Evolutionary conservation across 2,329 filamentous ascomycete genomes (phyloP).

Genomic region (Hymenoscyphus salicellus): DNA sequence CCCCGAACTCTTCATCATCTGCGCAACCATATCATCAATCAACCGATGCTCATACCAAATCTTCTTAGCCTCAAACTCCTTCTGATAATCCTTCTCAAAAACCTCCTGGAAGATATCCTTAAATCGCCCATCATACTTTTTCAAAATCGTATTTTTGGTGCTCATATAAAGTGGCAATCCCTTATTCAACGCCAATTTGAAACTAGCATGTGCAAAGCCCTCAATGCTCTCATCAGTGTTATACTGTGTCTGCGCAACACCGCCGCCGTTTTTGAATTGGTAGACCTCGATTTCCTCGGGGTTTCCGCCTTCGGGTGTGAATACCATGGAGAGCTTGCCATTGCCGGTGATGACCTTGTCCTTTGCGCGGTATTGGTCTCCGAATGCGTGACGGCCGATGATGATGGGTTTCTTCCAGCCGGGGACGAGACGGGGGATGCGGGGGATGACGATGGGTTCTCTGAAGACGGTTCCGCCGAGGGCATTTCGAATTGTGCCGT

Average conservation of each 20-base stretch:
- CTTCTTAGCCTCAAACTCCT: constrained; percentile 81
- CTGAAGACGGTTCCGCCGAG: constrained; percentile 96
- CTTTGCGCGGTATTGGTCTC: constrained; percentile 97
- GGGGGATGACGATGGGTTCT: constrained; percentile 94
- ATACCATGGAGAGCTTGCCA: constrained; percentile 92
- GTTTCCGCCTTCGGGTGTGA: constrained; percentile 78
- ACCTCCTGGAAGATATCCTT: constrained; percentile 99
- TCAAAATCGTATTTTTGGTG: constrained; percentile 99
- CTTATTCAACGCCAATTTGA: constrained; percentile 91
- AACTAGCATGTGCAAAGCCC: constrained; percentile 92
- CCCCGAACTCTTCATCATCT: constrained; percentile 99
- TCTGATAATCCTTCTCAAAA: constrained; percentile 83
- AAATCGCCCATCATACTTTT: constrained; percentile 97
- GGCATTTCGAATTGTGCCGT: constrained; percentile 77
- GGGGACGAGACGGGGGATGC: constrained; percentile 87
- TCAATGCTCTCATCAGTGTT: constrained; percentile 95
- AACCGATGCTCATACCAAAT: constrained; percentile 99
- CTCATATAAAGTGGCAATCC: constrained; percentile 96
- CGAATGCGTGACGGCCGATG: constrained; percentile 96
- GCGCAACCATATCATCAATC: constrained; percentile 99
- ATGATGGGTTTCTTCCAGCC: constrained; percentile 99
- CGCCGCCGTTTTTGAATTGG: constrained; percentile 81
- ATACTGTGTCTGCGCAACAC: constrained; percentile 93
- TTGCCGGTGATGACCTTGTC: constrained; percentile 79
- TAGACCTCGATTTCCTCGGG: constrained; percentile 86